Conservation (phyloP, 2,329 filamentous ascomycete genomes). For the Lachnellula hyalina region DNA sequence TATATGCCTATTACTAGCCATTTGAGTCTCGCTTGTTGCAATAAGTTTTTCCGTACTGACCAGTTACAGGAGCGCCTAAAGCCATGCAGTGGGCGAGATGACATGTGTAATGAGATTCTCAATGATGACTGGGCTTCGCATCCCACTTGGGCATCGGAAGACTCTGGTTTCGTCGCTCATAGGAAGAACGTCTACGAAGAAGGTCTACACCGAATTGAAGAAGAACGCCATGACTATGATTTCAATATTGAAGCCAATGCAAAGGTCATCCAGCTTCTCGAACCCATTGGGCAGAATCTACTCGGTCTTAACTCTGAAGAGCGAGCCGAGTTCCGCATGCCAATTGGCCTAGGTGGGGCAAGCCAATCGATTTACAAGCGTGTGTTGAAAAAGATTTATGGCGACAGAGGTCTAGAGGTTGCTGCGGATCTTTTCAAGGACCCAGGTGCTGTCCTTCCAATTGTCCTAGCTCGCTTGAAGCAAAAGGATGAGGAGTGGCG, state of each 20-base stretch:
- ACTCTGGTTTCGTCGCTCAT: constrained; percentile 95
- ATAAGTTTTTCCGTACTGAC: neutral
- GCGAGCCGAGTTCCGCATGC: constrained; percentile 70
- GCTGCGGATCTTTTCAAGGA: constrained; percentile 80
- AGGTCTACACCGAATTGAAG: constrained; percentile 89
- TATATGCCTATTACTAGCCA: too few relatives aligned
- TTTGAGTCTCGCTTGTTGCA: neutral
- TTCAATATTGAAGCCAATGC: constrained; percentile 95
- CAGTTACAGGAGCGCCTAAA: constrained; percentile 68
- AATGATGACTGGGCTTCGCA: constrained; percentile 99
- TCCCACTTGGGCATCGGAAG: constrained; percentile 97
- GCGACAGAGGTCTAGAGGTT: constrained; percentile 78
- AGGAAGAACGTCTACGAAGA: constrained; percentile 96
- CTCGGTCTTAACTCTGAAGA: constrained; percentile 71
- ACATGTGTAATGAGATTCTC: constrained; percentile 85
- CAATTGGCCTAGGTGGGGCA: constrained; percentile 78
- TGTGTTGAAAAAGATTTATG: constrained; percentile 96
- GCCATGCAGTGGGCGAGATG: constrained; percentile 87
- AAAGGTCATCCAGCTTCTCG: constrained; percentile 91
- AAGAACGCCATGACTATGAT: constrained; percentile 97
- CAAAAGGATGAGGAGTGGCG: constrained; percentile 98
- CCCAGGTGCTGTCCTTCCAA: constrained; percentile 81
- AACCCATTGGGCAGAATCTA: constrained; percentile 89
- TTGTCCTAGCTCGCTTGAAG: constrained; percentile 84
- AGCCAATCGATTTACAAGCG: constrained; percentile 96